Evolutionary conservation across 1,284 basidiomycete species (phyloP), one percentile per base, ranked within the genome.

Genomic region (Takashimella koratensis): DNA sequence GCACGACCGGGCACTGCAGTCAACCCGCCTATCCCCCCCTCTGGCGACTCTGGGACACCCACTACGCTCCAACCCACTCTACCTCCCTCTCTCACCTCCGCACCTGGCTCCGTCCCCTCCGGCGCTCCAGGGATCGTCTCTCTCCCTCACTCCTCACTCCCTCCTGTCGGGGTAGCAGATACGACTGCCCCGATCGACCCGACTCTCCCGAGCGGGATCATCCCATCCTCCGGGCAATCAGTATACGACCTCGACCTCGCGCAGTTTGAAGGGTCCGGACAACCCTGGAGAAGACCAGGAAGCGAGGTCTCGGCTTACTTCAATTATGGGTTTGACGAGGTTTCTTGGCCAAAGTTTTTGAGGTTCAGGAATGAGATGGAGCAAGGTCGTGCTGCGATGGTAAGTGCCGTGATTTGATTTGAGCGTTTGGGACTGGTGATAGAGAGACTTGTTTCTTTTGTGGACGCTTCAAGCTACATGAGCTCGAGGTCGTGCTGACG

Each of bases 321-420:
- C 79, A 98, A 99, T 77, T 98, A 97, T 66, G 96, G 96, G 0
- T 98, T 98, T 71, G 95, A 98, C 73, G 96, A 99, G 76, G 82
- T 91, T 12, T 88, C 87, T 19, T 99, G 93, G 90, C 88, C 90
- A 63, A 84, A 86, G 44, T 99, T 94, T 74, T 88, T 90, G 65
- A 86, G 88, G 70, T 85, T 90, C 64, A 82, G 93, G 66, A 81
- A 87, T 41, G 87, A 90, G 55, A 79, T 95, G 61, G 87, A 89
- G 5, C 83, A 82, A 49, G 85, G 76, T 0, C 56, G 72, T 2
- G 60, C 70, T 22, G 68, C 68, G 10, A 63, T 76, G 51, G 75
- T 77, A 47, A 65, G 76, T 67, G 0, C 22, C 8, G 21, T 40
- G 20, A 42, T 22, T 26, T 13, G 5, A 8, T 36, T 36, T 16